These are phyloP conservation scores for Pisolithus microcarpus DNA, from an alignment of 768 basidiomycete genomes.

Conservation along the genomic window DNA sequence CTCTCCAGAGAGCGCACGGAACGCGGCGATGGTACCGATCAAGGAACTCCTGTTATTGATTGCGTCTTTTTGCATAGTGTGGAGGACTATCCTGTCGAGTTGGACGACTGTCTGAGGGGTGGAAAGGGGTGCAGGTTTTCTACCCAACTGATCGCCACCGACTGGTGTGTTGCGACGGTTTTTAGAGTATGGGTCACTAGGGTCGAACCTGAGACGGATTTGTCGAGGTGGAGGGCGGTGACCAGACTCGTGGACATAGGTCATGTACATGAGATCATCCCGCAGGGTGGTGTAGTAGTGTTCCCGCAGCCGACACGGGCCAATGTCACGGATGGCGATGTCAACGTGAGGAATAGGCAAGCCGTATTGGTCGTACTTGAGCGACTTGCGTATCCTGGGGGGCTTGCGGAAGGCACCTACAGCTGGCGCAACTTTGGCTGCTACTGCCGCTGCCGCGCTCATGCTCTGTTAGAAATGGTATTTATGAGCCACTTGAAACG, in stretches of 20 bases:
- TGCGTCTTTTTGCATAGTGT: slow-evolving; percentile 81
- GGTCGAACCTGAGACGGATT: slow-evolving; percentile 66
- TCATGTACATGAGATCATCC: slow-evolving; percentile 92
- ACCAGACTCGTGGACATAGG: slow-evolving; percentile 70
- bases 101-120: slow-evolving; percentile 61
- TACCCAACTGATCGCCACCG: slow-evolving; percentile 61
- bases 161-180: slow-evolving; percentile 70
- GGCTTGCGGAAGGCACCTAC: slow-evolving; percentile 48
- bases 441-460: slow-evolving; percentile 10
- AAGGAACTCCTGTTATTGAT: slow-evolving; percentile 63
- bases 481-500: too few species aligned
- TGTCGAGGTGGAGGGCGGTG: slow-evolving; percentile 46
- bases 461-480: neutral
- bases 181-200: slow-evolving; percentile 74
- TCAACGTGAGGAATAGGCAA: slow-evolving; percentile 70
- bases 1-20: slow-evolving; percentile 84
- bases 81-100: slow-evolving; percentile 80
- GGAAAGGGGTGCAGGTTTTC: slow-evolving; percentile 61
- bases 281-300: slow-evolving; percentile 81
- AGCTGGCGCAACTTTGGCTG: slow-evolving; percentile 15
- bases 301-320: slow-evolving; percentile 64
- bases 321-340: slow-evolving; percentile 61
- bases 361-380: slow-evolving; percentile 45
- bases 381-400: slow-evolving; percentile 37
- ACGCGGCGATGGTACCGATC: slow-evolving; percentile 78